Base-by-base conservation (phyloP, 441 rosid genomes). In the Mallotus repandus region DNA sequence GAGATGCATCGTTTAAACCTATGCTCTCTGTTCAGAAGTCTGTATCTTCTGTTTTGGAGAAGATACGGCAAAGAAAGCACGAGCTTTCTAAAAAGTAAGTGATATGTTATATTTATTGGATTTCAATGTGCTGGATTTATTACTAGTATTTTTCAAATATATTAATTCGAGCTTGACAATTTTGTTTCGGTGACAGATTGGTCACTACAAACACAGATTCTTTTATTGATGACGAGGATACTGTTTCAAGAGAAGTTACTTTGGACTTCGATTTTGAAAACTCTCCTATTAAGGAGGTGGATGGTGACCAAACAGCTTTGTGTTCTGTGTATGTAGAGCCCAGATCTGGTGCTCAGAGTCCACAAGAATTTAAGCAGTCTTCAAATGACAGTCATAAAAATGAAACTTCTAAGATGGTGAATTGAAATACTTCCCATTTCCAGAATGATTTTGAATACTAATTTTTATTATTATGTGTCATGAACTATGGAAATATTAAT, bases 21-120 rank as follows among this genome's bases (percentile, higher is more conserved):
- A 81, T 75, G 29, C 92, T 97, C 35, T 38, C 86, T 52, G 90
- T 90, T 71, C 86, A 86, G 41, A 93, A 88, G 81, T 90, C 97
- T 2, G 88, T 96, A 77, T 91, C 98, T 62, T 87, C 94, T 16
- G 78, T 96, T 77, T 71, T 93, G 84, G 97, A 91, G 84, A 96
- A 91, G 85, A 93, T 96, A 70, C 79, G 99, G 15, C 74, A 77
- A 77, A 89, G 99, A 75, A 96, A 86, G 84, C 89, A 80, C 58
- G 98, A 89, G 82, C 80, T 93, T 77, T 82, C 89, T 9, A 86
- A 83, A 78, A 91, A 80, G 99, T 91, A 79, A 84, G 95, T 74
- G 29, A 61, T 29, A 25, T 50, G 38, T 52, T 74, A 43, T 57
- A 46, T 64, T 63, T 57, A 46, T 64, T 63, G 32, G 32, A 3